A percentile compares a stretch with the other conserved stretches of the same genome.
phyloP scores from a whole-genome alignment of 2,329 filamentous ascomycete species.

The Pseudogymnoascus sp. region DNA sequence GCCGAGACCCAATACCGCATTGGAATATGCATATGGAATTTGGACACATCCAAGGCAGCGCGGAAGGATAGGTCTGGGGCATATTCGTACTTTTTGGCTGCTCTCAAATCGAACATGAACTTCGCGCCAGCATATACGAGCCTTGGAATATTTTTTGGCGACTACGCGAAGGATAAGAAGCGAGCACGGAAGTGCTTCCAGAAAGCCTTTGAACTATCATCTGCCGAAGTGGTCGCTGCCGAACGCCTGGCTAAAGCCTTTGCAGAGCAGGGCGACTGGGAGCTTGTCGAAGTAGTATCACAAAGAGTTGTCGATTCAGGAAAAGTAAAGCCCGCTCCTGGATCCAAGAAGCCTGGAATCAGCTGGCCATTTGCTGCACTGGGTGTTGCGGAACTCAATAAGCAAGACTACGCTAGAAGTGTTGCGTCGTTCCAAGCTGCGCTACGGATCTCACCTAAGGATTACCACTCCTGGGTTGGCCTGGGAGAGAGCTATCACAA shows the following conservation, averaged over 20 bases:
- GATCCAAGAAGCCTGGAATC: constrained; percentile 85
- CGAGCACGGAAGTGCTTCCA: constrained; percentile 90
- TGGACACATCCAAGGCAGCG: constrained; percentile 66
- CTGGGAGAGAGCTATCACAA: constrained; percentile 96
- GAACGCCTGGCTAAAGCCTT: constrained; percentile 81
- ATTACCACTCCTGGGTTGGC: constrained; percentile 95
- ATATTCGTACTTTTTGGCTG: constrained; percentile 75
- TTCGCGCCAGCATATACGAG: constrained; percentile 88
- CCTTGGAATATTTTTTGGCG: constrained; percentile 82
- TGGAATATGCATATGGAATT: constrained; percentile 79
- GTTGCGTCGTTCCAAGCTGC: constrained; percentile 90
- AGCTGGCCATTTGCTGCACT: constrained; percentile 96
- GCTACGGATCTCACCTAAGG: constrained; percentile 71
- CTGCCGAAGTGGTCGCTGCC: constrained; percentile 78
- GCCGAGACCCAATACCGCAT: constrained; percentile 83
- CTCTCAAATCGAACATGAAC: constrained; percentile 79
- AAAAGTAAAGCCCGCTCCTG: constrained; percentile 80
- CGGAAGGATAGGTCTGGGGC: constrained; percentile 76
- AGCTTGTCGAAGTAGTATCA: constrained; percentile 87
- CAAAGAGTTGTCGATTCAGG: constrained; percentile 92
- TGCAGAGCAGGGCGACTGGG: constrained; percentile 89
- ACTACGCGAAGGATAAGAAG: constrained; percentile 82
- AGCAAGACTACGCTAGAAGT: constrained; percentile 80
- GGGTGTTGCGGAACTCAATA: constrained; percentile 90
- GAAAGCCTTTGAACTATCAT: constrained; percentile 88